Conservation (phyloP, 306 rosid genomes). For the Biancaea sappan region DNA sequence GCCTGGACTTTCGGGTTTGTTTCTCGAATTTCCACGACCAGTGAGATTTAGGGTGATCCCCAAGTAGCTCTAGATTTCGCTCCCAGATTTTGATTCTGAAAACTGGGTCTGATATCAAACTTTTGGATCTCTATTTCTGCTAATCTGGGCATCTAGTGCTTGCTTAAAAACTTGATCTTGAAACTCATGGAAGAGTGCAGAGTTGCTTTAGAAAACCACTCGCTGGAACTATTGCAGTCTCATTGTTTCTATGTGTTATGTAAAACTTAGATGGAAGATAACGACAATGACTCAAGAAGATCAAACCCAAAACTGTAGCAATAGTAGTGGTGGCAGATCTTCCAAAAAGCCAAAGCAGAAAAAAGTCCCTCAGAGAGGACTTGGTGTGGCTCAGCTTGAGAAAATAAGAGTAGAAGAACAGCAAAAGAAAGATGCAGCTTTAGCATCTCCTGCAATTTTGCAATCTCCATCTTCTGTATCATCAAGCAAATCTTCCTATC, state of each 20-base stretch:
- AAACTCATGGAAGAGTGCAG: neutral
- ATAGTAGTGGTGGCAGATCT: conserved; percentile 45
- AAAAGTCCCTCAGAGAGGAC: conserved; percentile 84
- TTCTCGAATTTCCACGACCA: conserved; percentile 29
- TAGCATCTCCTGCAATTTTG: conserved; percentile 31
- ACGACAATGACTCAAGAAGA: conserved; percentile 59
- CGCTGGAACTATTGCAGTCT: neutral
- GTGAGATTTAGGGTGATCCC: conserved; percentile 44
- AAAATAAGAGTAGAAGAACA: conserved; percentile 76
- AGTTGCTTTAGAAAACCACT: neutral
- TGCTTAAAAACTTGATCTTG: conserved; percentile 35
- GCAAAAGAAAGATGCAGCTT: conserved; percentile 48
- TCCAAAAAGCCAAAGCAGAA: conserved; percentile 59
- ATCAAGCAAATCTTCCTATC: conserved; percentile 46
- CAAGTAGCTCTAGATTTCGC: conserved; percentile 20
- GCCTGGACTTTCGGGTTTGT: conserved; percentile 46
- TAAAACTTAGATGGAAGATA: conserved; percentile 43
- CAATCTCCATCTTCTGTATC: conserved; percentile 35
- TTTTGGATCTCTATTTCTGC: conserved; percentile 31
- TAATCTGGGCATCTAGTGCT: conserved; percentile 24
- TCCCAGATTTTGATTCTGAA: conserved; percentile 30
- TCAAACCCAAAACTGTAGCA: conserved; percentile 41
- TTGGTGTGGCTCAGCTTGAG: conserved; percentile 94
- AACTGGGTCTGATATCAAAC: conserved; percentile 25
- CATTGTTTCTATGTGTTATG: neutral